Evolutionary conservation across 1,284 basidiomycete genomes (phyloP).

Genomic region (Trichosporon asahii): DNA sequence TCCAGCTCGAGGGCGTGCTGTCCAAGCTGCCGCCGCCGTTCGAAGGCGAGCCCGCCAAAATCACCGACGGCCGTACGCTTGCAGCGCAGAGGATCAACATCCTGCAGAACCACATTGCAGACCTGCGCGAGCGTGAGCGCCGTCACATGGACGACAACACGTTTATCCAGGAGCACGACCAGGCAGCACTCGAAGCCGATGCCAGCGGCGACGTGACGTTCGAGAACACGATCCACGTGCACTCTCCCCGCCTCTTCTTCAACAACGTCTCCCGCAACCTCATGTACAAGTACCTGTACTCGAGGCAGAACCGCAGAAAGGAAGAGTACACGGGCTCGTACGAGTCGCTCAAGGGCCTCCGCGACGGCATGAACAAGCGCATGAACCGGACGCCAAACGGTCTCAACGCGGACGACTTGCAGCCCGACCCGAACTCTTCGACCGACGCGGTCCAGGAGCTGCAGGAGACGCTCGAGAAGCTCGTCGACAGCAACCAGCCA

Average conservation of each 20-base stretch:
- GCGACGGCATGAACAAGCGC: slow-evolving; percentile 33
- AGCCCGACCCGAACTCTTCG: background rate
- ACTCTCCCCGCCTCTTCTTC: slow-evolving; percentile 79
- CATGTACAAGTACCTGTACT: slow-evolving; percentile 85
- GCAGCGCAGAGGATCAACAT: slow-evolving; percentile 28
- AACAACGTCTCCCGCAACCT: slow-evolving; percentile 76
- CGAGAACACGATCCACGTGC: slow-evolving; percentile 85
- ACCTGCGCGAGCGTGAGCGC: slow-evolving; percentile 30
- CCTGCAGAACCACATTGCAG: slow-evolving; percentile 32
- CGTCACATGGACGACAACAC: slow-evolving; percentile 40
- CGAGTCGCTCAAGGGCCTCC: slow-evolving; percentile 57
- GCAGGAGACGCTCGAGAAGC: slow-evolving; percentile 26
- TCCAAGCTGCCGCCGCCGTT: background rate
- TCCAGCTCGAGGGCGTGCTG: slow-evolving; percentile 31
- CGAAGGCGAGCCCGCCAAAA: slow-evolving; percentile 6
- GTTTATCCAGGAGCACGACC: slow-evolving; percentile 18
- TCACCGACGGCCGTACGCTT: slow-evolving; percentile 14
- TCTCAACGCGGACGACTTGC: slow-evolving; percentile 22
- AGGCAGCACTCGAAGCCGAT: slow-evolving; percentile 3
- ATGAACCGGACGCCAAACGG: slow-evolving; percentile 21
- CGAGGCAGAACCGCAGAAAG: slow-evolving; percentile 67
- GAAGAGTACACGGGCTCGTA: slow-evolving; percentile 86
- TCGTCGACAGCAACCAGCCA: slow-evolving; percentile 20
- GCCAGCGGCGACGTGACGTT: slow-evolving; percentile 45
- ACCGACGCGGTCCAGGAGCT: slow-evolving; percentile 12